A percentile compares a stretch with the other conserved stretches of the same genome.
These are phyloP conservation scores for Drosera spatulata DNA, from an alignment of 179 eudicot species.

Conservation along the genomic window DNA sequence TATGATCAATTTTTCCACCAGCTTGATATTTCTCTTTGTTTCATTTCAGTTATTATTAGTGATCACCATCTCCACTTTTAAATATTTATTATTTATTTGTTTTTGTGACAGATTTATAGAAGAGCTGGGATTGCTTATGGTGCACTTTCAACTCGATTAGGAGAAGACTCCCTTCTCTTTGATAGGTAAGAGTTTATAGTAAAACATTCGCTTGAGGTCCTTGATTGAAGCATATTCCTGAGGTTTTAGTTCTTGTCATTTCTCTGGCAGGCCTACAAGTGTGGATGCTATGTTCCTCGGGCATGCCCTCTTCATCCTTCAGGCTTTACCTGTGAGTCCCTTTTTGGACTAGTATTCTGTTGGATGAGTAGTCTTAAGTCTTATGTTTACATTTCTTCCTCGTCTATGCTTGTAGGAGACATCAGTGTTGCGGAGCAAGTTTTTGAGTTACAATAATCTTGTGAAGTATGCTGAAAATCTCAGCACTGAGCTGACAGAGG, in stretches of 20 bases:
- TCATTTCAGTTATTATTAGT: no score
- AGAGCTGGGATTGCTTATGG: slow-evolving; percentile 55
- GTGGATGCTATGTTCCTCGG: slow-evolving; percentile 89
- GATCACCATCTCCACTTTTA: no score
- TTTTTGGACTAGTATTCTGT: not conserved
- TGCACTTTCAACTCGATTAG: slow-evolving; percentile 79
- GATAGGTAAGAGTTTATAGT: slow-evolving; percentile 38
- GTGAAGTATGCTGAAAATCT: slow-evolving; percentile 50
- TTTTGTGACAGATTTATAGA: slow-evolving; percentile 52
- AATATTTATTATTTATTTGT: not conserved
- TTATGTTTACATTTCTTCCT: not conserved
- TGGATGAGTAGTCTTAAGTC: not conserved
- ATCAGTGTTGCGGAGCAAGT: slow-evolving; percentile 61
- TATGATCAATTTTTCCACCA: no score
- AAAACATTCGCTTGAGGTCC: no score
- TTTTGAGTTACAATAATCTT: slow-evolving; percentile 54
- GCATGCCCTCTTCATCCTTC: slow-evolving; percentile 67
- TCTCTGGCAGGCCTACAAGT: slow-evolving; percentile 69
- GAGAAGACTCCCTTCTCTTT: slow-evolving; percentile 52
- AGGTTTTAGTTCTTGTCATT: not conserved
- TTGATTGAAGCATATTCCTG: no score
- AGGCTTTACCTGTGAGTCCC: slow-evolving; percentile 80
- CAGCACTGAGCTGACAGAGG: slow-evolving; percentile 36
- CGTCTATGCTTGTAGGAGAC: slow-evolving; percentile 40
- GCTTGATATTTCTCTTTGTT: no score